Percentiles rank a stretch among this genome's conserved stretches.
Conservation (phyloP, 306 rosid species). For the Senna siamea region DNA sequence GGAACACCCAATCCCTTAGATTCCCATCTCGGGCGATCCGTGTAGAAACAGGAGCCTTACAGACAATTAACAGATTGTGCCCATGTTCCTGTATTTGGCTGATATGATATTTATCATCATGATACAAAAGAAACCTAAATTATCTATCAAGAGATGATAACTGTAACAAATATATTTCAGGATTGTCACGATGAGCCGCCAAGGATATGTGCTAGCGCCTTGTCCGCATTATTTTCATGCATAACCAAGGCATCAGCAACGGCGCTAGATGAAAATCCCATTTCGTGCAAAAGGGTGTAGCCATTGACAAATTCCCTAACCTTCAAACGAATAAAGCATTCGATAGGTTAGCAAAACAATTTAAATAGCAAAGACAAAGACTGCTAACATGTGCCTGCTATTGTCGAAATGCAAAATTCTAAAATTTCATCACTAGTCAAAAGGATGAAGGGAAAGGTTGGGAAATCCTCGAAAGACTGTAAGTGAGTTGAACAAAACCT, state of each 20-base stretch:
- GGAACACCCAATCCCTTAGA: slow-evolving; percentile 14
- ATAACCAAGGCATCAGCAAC: slow-evolving; percentile 72
- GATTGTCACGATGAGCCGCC: slow-evolving; percentile 57
- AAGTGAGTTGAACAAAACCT: too few relatives aligned
- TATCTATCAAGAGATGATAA: slow-evolving; percentile 23
- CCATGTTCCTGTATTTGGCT: slow-evolving; percentile 26
- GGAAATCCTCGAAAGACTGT: too few relatives aligned
- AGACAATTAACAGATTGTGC: slow-evolving; percentile 10
- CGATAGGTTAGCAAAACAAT: slow-evolving; percentile 24
- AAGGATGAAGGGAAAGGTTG: neutral
- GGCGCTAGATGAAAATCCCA: slow-evolving; percentile 77
- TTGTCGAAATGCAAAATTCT: neutral
- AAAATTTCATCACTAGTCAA: neutral
- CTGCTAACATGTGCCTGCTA: neutral
- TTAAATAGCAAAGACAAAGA: slow-evolving; percentile 14
- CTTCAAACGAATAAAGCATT: slow-evolving; percentile 42
- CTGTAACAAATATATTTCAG: slow-evolving; percentile 20
- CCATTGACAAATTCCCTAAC: slow-evolving; percentile 75
- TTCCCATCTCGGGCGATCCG: neutral
- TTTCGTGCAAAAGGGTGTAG: slow-evolving; percentile 70
- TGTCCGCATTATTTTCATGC: slow-evolving; percentile 86
- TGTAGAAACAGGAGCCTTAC: neutral
- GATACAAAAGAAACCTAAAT: slow-evolving; percentile 33
- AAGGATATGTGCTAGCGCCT: slow-evolving; percentile 78
- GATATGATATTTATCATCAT: slow-evolving; percentile 23